Evolutionary conservation across 441 rosid species (phyloP), one percentile per base, ranked within the genome.

Genomic region (Populus tomentosa): DNA sequence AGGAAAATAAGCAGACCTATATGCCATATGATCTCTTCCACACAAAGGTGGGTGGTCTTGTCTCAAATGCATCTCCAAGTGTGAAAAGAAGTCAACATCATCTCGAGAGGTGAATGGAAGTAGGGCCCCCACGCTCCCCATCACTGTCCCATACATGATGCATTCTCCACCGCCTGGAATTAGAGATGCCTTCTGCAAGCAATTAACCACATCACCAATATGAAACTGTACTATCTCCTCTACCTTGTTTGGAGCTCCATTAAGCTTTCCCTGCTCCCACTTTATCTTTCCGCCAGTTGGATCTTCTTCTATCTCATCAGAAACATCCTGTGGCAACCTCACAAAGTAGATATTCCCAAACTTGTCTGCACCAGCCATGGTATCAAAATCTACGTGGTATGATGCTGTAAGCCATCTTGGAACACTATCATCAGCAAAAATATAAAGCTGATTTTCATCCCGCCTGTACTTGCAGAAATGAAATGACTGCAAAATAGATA

Each of bases 381-480:
- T 94, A 84, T 95, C 98, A 66, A 94, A 95, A 84, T 95, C 98
- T 73, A 95, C 84, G 40, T 94, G 93, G 80, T 89, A 88, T 18
- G 99, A 82, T 62, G 98, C 93, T 71, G 99, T 92, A 33, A 95
- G 87, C 98, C 97, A 95, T 83, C 99, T 91, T 38, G 98, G 98
- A 74, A 95, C 98, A 70, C 83, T 85, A 86, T 95, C 99, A 82
- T 95, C 99, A 0, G 97, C 97, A 77, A 95, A 95, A 82, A 92
- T 90, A 78, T 94, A 95, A 6, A 92, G 90, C 83, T 94, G 98
- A 85, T 95, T 95, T 83, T 95, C 99, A 78, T 95, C 99, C 65
- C 98, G 94, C 71, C 98, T 91, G 79, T 95, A 95, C 86, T 94
- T 95, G 97, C 98, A 95, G 84, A 89, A 95, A 82, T 92, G 98